Base-by-base conservation (phyloP, 495 filamentous ascomycete genomes). In the Geopyxis carbonaria region DNA sequence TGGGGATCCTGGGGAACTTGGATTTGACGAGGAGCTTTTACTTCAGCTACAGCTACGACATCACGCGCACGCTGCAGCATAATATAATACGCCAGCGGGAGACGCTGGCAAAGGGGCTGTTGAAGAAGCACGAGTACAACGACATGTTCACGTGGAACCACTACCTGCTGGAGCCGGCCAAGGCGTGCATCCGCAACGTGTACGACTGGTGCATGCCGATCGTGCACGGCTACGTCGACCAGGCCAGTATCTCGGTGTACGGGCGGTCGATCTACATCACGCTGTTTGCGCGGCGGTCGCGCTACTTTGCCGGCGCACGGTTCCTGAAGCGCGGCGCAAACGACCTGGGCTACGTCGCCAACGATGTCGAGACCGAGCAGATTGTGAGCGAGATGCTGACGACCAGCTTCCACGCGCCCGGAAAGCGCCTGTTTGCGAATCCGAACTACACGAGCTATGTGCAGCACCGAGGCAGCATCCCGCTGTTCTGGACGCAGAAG, bases 281-380 rank as follows among this genome's bases (percentile, higher is more conserved):
- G 1, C 70, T 97, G 33, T 89, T 97, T 48, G 89, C 89, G 0
- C 73, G 89, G 37, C 73, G 89, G 6, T 95, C 91, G 22, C 71
- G 91, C 9, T 83, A 78, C 58, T 97, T 95, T 60, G 89, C 89
- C 1, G 89, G 89, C 29, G 89, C 89, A 18, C 69, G 89, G 2
- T 97, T 94, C 47, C 60, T 97, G 36, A 97, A 97, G 60, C 73
- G 89, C 40, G 89, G 89, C 29, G 78, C 86, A 29, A 97, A 97
- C 50, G 91, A 97, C 58, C 50, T 93, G 40, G 89, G 89, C 15
- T 93, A 93, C 59, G 89, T 97, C 36, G 89, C 89, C 25, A 97
- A 97, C 53, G 89, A 97, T 59, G 89, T 97, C n/a, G 91, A 97
- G 60, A 94, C 91, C 4, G 89, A 97, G 60, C 89, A 97, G 57